These are phyloP conservation scores for Achaetomiella virescens DNA, from an alignment of 495 filamentous ascomycete genomes.

Conservation along the genomic window DNA sequence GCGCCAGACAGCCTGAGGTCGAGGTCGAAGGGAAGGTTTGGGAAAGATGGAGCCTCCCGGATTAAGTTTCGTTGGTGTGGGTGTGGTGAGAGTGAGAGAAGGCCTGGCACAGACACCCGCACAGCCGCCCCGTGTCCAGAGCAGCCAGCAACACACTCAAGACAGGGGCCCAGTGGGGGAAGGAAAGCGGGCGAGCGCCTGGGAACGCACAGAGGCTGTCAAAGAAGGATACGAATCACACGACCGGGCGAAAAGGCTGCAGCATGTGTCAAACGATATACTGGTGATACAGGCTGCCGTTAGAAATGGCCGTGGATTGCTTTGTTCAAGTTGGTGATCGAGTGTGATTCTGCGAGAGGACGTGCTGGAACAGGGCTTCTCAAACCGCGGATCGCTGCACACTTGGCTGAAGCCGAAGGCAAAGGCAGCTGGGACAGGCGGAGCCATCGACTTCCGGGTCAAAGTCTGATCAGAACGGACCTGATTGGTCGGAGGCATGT, in stretches of 20 bases:
- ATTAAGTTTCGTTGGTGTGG: not conserved
- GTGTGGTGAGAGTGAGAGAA: conserved; percentile 7
- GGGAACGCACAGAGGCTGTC: conserved; percentile 11
- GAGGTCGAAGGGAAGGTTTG: conserved; percentile 7
- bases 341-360: conserved; percentile 9
- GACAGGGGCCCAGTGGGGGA: conserved; percentile 2
- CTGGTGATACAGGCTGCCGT: conserved; percentile 14
- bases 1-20: conserved; percentile 18
- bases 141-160: conserved; percentile 5
- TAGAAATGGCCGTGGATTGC: conserved; percentile 13
- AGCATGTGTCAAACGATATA: conserved; percentile 4
- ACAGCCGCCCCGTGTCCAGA: conserved; percentile 25
- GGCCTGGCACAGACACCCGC: conserved; percentile 16
- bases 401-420: conserved; percentile 3
- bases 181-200: not conserved
- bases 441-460: conserved; percentile 27
- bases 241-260: not conserved
- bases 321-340: conserved; percentile 8
- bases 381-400: not conserved
- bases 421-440: conserved; percentile 18
- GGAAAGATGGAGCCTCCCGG: not conserved
- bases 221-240: conserved; percentile 9
- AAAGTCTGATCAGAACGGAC: conserved; percentile 32
- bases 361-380: conserved; percentile 10
- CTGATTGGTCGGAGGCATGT: conserved; percentile 26